Conservation (phyloP, 108 stramenopile genomes). For the Conticribra guillardii region DNA sequence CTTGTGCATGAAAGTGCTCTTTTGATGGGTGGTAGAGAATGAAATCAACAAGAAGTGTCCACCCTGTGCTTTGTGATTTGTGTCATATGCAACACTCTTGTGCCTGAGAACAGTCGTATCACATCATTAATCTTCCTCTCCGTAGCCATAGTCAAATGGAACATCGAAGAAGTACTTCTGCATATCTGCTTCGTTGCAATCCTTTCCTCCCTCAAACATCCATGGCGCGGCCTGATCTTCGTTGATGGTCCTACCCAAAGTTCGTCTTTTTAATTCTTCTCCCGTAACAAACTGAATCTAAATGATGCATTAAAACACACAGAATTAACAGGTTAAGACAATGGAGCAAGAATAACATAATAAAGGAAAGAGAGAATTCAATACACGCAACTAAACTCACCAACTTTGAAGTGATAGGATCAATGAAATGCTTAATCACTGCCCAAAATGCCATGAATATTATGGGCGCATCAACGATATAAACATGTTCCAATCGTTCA, state of each 20-base stretch:
- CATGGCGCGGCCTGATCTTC: conserved; percentile 49
- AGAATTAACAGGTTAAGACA: no score
- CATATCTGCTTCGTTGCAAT: conserved; percentile 33
- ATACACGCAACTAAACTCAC: neutral
- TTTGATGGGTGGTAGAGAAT: no score
- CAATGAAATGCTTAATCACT: conserved; percentile 51
- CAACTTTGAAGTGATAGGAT: conserved; percentile 43
- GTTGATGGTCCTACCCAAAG: conserved; percentile 24
- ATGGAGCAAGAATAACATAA: neutral
- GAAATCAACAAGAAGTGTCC: no score
- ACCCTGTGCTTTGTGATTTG: no score
- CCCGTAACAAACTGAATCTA: conserved; percentile 31
- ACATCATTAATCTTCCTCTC: no score
- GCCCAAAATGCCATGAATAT: conserved; percentile 52
- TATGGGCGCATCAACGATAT: conserved; percentile 42
- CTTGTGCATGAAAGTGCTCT: no score
- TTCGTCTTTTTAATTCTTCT: conserved; percentile 25
- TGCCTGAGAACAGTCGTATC: no score
- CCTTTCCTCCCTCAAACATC: conserved; percentile 46
- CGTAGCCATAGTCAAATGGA: conserved; percentile 41
- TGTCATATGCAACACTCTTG: no score
- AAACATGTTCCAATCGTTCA: conserved; percentile 45
- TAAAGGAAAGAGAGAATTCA: neutral
- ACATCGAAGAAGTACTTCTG: conserved; percentile 29
- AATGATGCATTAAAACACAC: no score